Percentiles rank a stretch among this genome's conserved stretches.
Evolutionary conservation across 352 stramenopile species (phyloP).

Genomic region (Phytophthora hybrid): DNA sequence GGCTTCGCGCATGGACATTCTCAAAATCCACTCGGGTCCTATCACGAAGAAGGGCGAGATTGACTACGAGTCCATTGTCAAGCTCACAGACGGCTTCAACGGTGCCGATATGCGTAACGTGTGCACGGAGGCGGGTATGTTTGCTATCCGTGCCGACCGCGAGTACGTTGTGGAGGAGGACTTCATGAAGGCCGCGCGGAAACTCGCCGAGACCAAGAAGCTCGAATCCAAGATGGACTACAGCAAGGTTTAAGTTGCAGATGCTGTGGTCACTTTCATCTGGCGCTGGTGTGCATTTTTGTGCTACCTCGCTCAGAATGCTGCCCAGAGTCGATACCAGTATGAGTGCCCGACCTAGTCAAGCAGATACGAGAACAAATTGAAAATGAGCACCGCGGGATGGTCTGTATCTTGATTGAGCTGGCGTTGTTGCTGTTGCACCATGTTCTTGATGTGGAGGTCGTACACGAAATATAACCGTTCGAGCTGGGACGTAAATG

Average conservation of each 20-base stretch:
- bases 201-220: conserved; percentile 99
- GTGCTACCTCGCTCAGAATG: conserved; percentile 15
- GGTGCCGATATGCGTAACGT: conserved; percentile 99
- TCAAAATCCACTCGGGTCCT: conserved; percentile 98
- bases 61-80: conserved; percentile 99
- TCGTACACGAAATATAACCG: conserved; percentile 28
- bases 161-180: conserved; percentile 99
- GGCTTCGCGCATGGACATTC: conserved; percentile 97
- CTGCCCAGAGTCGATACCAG: conserved; percentile 4
- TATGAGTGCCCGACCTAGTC: conserved; percentile 18
- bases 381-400: conserved; percentile 34
- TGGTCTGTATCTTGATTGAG: conserved; percentile 34
- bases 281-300: conserved; percentile 12
- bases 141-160: conserved; percentile 98
- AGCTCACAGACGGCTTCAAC: conserved; percentile 99
- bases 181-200: conserved; percentile 99
- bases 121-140: conserved; percentile 96
- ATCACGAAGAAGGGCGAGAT: conserved; percentile 99
- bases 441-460: not conserved
- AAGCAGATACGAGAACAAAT: conserved; percentile 30
- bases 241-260: conserved; percentile 96
- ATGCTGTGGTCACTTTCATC: conserved; percentile 1
- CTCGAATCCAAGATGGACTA: conserved; percentile 99
- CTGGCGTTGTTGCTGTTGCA: conserved; percentile 1
- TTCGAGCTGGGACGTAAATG: not conserved